Conservation (phyloP, 2,329 filamentous ascomycete species). For the Sporothrix pallida region DNA sequence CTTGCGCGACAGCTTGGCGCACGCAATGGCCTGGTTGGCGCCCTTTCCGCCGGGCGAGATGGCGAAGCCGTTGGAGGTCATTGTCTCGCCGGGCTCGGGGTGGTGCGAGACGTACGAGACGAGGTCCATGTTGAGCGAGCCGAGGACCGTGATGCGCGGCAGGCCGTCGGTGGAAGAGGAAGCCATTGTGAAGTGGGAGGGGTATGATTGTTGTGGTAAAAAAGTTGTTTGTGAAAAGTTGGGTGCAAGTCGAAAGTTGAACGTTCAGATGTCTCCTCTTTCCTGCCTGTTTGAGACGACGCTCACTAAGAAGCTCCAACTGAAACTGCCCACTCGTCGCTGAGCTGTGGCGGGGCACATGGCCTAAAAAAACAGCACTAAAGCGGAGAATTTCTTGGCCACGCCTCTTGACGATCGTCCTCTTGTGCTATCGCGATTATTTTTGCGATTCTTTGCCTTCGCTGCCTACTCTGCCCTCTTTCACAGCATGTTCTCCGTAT, state of each 20-base stretch:
- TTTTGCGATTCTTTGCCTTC: not conserved
- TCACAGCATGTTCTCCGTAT: no score
- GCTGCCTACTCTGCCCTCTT: no score
- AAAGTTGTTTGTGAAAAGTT: not conserved
- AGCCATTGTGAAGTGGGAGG: not conserved
- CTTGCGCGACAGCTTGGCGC: slow-evolving; percentile 75
- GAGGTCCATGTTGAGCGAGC: slow-evolving; percentile 93
- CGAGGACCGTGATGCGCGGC: slow-evolving; percentile 77
- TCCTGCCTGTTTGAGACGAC: not conserved
- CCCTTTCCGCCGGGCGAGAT: slow-evolving; percentile 91
- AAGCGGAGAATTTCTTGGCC: slow-evolving; percentile 14
- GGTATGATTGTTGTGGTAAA: no score
- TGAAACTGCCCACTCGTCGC: not conserved
- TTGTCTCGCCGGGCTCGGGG: slow-evolving; percentile 83
- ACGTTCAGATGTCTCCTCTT: not conserved
- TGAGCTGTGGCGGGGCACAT: slow-evolving; percentile 12
- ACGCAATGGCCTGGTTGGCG: slow-evolving; percentile 92
- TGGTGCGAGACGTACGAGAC: slow-evolving; percentile 86
- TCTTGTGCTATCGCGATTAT: not conserved
- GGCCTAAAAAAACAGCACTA: not conserved
- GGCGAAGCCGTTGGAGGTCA: slow-evolving; percentile 77
- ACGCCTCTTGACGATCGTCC: not conserved
- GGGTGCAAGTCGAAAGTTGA: not conserved
- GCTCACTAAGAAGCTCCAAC: not conserved
- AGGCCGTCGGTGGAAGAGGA: slow-evolving; percentile 27